phyloP scores from a whole-genome alignment of 1,284 basidiomycete species.

The Ceratobasidium sp. region DNA sequence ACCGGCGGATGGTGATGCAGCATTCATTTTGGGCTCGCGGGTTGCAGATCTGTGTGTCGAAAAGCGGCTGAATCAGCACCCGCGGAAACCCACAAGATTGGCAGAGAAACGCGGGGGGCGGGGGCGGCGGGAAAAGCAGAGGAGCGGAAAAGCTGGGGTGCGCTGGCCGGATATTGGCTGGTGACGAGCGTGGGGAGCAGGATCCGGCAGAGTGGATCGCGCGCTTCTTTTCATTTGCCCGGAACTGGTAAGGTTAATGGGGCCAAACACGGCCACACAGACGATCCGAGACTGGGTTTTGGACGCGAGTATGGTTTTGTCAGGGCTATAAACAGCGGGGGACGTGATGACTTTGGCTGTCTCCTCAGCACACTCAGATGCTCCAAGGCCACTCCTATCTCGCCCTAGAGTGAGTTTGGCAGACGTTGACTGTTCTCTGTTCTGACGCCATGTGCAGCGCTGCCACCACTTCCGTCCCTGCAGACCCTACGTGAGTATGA shows the following conservation, averaged over 20 bases:
- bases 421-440: not conserved
- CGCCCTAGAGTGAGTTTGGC: constrained; percentile 22
- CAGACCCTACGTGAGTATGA: constrained; percentile 6
- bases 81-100: constrained; percentile 28
- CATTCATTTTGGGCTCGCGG: not conserved
- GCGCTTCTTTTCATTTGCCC: constrained; percentile 37
- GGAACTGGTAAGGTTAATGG: constrained; percentile 14
- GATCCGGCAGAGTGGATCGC: constrained; percentile 2
- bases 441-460: constrained; percentile 7
- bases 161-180: not conserved
- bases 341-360: constrained; percentile 1
- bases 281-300: constrained; percentile 8
- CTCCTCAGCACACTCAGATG: constrained; percentile 2
- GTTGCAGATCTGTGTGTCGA: constrained; percentile 1
- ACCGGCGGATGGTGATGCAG: not conserved
- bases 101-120: constrained; percentile 20
- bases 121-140: not conserved
- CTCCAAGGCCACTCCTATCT: not conserved
- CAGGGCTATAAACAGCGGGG: constrained; percentile 25
- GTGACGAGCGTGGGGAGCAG: constrained; percentile 30
- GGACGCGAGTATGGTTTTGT: constrained; percentile 13
- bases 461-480: not conserved
- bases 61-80: not conserved
- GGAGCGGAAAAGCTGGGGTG: constrained; percentile 17
- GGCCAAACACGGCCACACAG: constrained; percentile 1